Percentiles rank a stretch among this genome's conserved stretches.
Evolutionary conservation across 2,329 filamentous ascomycete species (phyloP).

Genomic region (Zymoseptoria tritici): DNA sequence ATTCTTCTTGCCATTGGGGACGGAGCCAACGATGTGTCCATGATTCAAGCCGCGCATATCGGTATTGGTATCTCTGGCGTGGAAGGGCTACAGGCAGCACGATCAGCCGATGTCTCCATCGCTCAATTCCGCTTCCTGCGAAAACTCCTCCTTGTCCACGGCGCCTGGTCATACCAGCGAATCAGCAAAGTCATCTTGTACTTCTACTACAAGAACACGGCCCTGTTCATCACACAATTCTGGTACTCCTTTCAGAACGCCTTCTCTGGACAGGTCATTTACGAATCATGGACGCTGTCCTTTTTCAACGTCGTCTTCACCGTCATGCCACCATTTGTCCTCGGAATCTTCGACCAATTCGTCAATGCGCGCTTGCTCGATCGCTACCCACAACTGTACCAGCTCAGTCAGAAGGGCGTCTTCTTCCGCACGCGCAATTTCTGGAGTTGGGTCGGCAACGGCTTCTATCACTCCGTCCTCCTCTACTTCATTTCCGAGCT

Average conservation of each 20-base stretch:
- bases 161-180: constrained; percentile 94
- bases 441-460: constrained; percentile 84
- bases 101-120: constrained; percentile 92
- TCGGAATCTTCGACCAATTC: constrained; percentile 96
- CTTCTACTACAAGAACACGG: constrained; percentile 99
- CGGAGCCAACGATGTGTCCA: constrained; percentile 97
- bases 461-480: constrained; percentile 89
- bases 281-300: constrained; percentile 98
- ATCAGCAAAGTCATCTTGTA: constrained; percentile 96
- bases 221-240: constrained; percentile 97
- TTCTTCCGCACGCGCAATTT: constrained; percentile 95
- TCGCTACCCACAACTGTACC: constrained; percentile 92
- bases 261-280: constrained; percentile 96
- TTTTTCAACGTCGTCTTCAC: constrained; percentile 99
- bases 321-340: constrained; percentile 81
- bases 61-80: constrained; percentile 95
- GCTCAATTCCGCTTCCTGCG: constrained; percentile 91
- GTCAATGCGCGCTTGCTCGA: constrained; percentile 90
- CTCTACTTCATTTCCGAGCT: constrained; percentile 80
- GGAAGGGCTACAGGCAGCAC: constrained; percentile 91
- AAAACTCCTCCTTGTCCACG: constrained; percentile 90
- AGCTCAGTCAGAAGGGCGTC: constrained; percentile 80
- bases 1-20: constrained; percentile 94
- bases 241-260: constrained; percentile 99
- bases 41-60: constrained; percentile 98